Percentiles rank a stretch among this genome's conserved stretches.
These are phyloP conservation scores for Vigna mungo DNA, from an alignment of 306 rosid genomes.

Conservation along the genomic window DNA sequence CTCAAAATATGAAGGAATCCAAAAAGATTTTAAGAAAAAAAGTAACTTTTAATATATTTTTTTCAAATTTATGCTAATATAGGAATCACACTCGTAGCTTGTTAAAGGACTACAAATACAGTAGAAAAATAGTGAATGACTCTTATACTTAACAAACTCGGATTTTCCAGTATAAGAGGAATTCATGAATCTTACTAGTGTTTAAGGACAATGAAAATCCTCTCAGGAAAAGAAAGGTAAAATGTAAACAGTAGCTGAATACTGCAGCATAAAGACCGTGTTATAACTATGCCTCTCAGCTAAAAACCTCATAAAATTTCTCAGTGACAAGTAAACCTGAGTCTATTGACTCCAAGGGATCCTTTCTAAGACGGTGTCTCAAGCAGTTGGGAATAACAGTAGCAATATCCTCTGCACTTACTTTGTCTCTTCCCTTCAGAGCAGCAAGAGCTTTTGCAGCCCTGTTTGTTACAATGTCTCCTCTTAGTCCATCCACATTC, in stretches of 20 bases:
- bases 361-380: conserved; percentile 91
- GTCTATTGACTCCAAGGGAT: conserved; percentile 86
- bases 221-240: conserved; percentile 9
- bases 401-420: conserved; percentile 77
- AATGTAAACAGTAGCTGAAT: conserved; percentile 27
- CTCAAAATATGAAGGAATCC: neutral
- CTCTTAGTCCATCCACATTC: conserved; percentile 94
- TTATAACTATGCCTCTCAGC: conserved; percentile 54
- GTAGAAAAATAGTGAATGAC: neutral
- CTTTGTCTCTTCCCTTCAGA: conserved; percentile 78
- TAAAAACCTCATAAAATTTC: conserved; percentile 82
- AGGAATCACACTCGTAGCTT: neutral
- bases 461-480: conserved; percentile 88
- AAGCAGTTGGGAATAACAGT: conserved; percentile 92
- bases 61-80: conserved; percentile 17
- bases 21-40: neutral
- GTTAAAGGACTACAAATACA: neutral
- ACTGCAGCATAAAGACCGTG: conserved; percentile 30
- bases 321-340: conserved; percentile 87
- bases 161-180: conserved; percentile 33
- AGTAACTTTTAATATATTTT: no score
- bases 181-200: conserved; percentile 33
- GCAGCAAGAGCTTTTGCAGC: conserved; percentile 89
- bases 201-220: conserved; percentile 37
- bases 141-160: conserved; percentile 1